Evolutionary conservation across 805 yeast species (phyloP), one percentile per base, ranked within the genome.

Genomic region (Candida incommunis): DNA sequence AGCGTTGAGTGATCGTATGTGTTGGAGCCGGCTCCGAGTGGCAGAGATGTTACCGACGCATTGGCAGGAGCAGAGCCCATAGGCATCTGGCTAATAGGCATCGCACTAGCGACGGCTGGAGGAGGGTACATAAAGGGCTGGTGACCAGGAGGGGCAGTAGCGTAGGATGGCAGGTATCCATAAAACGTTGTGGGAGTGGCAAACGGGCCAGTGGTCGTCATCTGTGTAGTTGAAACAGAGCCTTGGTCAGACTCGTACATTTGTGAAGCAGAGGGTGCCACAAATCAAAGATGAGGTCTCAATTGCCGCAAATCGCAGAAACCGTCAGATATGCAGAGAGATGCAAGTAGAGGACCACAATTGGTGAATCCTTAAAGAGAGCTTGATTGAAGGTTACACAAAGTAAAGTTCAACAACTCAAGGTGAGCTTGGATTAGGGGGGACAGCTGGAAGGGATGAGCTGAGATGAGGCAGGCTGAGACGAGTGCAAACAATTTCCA

Each of bases 211-310:
- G 37, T 31, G 7, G 37, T 18, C 7, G 11, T 11, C 37, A 31
- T 31, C 37, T 31, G 37, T 18, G 37, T 11, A 4, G 37, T 18
- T 5, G 37, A 11, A 7, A 31, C 37, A 31, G 37, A 31, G 37
- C 37, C 37, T 18, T 31, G 37, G 27, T 25, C 13, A 16, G 37
- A 31, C 20, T 31, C 37, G 37, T 31, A 31, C 37, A 31, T 31
- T 11, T 5, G 37, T 11, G 13, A 25, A 25, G 27, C 13, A 25
- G 13, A 25, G 27, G 7, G 27, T 9, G 13, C 27, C 7, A 25
- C 7, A 25, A n/a, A n/a, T n/a, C n/a, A n/a, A n/a, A n/a, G n/a
- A n/a, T n/a, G n/a, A n/a, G n/a, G n/a, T n/a, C n/a, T n/a, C n/a
- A n/a, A n/a, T n/a, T n/a, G n/a, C n/a, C n/a, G n/a, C n/a, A n/a